These are phyloP conservation scores for Physcomitrellopsis africana DNA, from an alignment of 225 moss, liverwort and hornwort genomes.

Conservation along the genomic window DNA sequence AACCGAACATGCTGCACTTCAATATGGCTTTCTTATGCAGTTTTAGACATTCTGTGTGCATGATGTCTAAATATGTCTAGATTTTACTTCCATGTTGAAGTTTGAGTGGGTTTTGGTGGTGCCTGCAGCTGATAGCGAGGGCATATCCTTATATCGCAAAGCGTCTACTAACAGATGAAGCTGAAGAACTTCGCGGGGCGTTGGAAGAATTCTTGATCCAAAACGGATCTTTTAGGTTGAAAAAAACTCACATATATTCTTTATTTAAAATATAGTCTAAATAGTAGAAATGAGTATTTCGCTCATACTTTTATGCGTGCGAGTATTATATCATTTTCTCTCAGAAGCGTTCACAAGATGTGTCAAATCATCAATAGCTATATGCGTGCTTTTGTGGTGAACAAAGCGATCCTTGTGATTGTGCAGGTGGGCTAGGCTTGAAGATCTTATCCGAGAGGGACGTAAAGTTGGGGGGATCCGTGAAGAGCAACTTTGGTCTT, in stretches of 20 bases:
- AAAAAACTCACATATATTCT: conserved; percentile 4
- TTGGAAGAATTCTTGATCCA: conserved; percentile 71
- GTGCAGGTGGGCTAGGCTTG: conserved; percentile 66
- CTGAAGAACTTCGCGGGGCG: conserved; percentile 64
- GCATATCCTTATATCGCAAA: conserved; percentile 77
- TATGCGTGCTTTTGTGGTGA: conserved; percentile 25
- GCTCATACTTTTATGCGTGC: neutral
- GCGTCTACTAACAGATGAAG: conserved; percentile 71
- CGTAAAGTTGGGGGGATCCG: conserved; percentile 70
- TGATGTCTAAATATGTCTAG: conserved; percentile 24
- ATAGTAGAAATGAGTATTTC: neutral
- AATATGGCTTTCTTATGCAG: neutral
- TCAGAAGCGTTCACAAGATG: neutral
- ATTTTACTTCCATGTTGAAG: neutral
- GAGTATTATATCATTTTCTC: neutral
- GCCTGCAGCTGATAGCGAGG: conserved; percentile 63
- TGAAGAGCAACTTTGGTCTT: conserved; percentile 74
- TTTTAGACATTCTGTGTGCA: conserved; percentile 13
- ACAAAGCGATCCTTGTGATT: conserved; percentile 12
- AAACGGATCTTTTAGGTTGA: conserved; percentile 72
- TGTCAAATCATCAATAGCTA: neutral
- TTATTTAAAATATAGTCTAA: conserved; percentile 13
- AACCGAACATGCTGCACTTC: conserved; percentile 9
- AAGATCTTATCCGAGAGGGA: conserved; percentile 64
- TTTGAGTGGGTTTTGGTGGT: conserved; percentile 32